A percentile compares a stretch with the other conserved stretches of the same genome.
phyloP scores from a whole-genome alignment of 2,329 filamentous ascomycete species.

The Ophiostoma perfectum region DNA sequence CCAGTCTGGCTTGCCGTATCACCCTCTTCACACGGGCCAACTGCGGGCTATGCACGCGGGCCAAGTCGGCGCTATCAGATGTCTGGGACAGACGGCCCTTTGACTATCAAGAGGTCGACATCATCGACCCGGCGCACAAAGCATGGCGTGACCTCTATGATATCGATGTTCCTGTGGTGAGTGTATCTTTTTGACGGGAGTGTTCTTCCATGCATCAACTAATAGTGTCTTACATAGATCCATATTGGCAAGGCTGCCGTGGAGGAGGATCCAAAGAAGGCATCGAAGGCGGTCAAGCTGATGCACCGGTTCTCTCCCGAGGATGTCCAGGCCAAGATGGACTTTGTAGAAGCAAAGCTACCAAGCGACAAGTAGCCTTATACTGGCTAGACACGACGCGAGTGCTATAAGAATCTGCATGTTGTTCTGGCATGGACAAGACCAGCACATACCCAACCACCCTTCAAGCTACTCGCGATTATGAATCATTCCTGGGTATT shows the following conservation, averaged over 20 bases:
- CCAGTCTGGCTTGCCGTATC: conserved; percentile 49
- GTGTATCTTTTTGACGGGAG: conserved; percentile 25
- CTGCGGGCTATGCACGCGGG: conserved; percentile 65
- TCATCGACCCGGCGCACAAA: conserved; percentile 57
- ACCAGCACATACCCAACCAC: too few species aligned
- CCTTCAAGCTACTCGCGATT: too few species aligned
- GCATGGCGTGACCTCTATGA: conserved; percentile 70
- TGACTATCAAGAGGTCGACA: conserved; percentile 62
- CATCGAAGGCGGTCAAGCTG: conserved; percentile 59
- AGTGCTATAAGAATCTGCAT: background rate
- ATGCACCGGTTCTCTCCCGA: conserved; percentile 71
- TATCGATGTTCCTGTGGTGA: conserved; percentile 75
- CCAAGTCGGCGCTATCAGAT: conserved; percentile 60
- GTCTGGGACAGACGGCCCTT: conserved; percentile 65
- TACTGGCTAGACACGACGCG: background rate
- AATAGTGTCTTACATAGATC: conserved; percentile 39
- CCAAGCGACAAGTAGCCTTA: background rate
- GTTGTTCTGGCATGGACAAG: too few species aligned
- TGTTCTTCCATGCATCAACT: background rate
- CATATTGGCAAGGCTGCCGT: conserved; percentile 56
- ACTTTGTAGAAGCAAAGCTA: conserved; percentile 43
- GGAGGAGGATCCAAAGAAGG: conserved; percentile 49
- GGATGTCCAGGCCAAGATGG: conserved; percentile 64
- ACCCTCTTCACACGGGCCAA: conserved; percentile 70
- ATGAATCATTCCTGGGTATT: too few species aligned